Base-by-base conservation (phyloP, 805 yeast species). In the Candida patagonica region DNA sequence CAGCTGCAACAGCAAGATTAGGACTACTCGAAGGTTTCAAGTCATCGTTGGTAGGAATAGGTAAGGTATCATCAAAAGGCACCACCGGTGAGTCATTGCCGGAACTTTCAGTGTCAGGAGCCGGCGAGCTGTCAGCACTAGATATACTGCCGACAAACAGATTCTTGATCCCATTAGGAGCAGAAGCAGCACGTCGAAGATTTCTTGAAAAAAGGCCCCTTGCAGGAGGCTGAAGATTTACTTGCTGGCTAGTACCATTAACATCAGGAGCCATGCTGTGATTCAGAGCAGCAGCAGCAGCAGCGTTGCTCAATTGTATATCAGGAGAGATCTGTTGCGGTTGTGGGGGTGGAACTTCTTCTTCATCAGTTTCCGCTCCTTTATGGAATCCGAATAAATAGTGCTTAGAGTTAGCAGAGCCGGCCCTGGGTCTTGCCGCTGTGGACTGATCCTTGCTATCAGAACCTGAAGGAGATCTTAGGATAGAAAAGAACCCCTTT, bases 111-210 rank as follows among this genome's bases (percentile, higher is more conserved):
- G 31, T 35, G 13, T 21, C 35, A 15, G 25, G 16, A 30, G n/a
- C 29, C 27, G 12, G 38, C 9, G 26, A 13, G 32, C 22, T 30
- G 23, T 12, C 36, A 22, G 31, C 25, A 21, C 25, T 34, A 35
- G 35, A 26, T 12, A 25, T 13, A 10, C 35, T 27, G 16, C 41
- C 30, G 20, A 10, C 29, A 19, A 50, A 39, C 43, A 55, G 42
- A 16, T 47, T 48, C 38, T 73, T 67, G 20, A 74, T 53, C 7
- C 71, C 81, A 41, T 80, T 66, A 8, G 95, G 95, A 1, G 92
- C 94, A 0, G 95, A 84, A 0, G 94, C 88, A 1, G 82, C 94
- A 45, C 94, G 67, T 44, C 92, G 65, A 19, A 83, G 61, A 16
- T 55, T 49, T 15, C 57, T 40, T 5, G 52, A 49, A 37, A 57